phyloP scores from a whole-genome alignment of 768 basidiomycete genomes.

The Auricularia cornea region DNA sequence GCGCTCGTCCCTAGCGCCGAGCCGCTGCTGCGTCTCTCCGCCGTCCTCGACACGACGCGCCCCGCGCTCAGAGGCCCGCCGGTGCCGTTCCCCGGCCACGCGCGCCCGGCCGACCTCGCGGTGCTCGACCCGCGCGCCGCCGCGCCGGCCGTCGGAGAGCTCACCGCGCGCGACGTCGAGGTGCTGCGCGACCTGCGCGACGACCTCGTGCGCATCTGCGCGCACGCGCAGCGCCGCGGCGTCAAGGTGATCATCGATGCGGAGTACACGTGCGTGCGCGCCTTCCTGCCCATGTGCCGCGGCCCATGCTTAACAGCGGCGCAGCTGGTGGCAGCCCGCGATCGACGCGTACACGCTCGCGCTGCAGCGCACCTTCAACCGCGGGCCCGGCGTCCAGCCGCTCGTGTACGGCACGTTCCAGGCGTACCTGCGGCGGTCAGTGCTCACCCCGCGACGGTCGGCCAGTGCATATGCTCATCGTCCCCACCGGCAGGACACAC shows the following conservation, averaged over 20 bases:
- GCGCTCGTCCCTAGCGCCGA: constrained; percentile 59
- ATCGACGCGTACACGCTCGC: constrained; percentile 71
- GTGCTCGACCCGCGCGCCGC: constrained; percentile 29
- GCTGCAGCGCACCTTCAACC: constrained; percentile 74
- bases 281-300: too few relatives aligned
- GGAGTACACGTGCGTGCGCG: constrained; percentile 50
- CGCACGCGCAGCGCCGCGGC: constrained; percentile 48
- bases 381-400: constrained; percentile 41
- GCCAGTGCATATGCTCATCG: not conserved
- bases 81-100: constrained; percentile 64
- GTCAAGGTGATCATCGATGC: constrained; percentile 78
- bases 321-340: constrained; percentile 46
- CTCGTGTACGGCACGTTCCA: constrained; percentile 83
- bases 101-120: constrained; percentile 49
- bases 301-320: too few relatives aligned
- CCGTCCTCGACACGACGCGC: constrained; percentile 42
- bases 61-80: constrained; percentile 16
- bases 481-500: not conserved
- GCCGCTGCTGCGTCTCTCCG: constrained; percentile 54
- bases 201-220: constrained; percentile 58
- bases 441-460: constrained; percentile 19
- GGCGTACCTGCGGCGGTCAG: constrained; percentile 71
- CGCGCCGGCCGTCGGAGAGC: constrained; percentile 5
- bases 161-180: constrained; percentile 49
- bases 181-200: constrained; percentile 53